These are phyloP conservation scores for Aspergillus bridgeri DNA, from an alignment of 495 filamentous ascomycete genomes.

Conservation along the genomic window DNA sequence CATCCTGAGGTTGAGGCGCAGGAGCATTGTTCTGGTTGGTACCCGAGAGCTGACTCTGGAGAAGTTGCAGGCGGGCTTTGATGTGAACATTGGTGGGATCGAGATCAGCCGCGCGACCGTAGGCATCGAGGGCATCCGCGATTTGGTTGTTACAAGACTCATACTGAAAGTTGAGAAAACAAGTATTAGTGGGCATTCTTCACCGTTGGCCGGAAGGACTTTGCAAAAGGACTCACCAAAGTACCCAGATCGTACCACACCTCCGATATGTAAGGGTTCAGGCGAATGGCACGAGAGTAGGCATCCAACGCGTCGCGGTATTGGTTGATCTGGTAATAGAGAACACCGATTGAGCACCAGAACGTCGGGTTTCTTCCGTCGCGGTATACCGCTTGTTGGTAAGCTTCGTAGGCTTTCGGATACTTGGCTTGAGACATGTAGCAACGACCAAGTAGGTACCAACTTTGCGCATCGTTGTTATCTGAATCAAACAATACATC, in stretches of 20 bases:
- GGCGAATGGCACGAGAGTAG: constrained; percentile 93
- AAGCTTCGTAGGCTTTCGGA: constrained; percentile 97
- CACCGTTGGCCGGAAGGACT: too few species aligned
- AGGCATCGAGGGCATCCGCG: constrained; percentile 91
- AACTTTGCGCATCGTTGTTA: constrained; percentile 92
- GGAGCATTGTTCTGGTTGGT: constrained; percentile 64
- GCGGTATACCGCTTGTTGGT: constrained; percentile 97
- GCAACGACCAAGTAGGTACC: constrained; percentile 95
- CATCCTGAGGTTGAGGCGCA: constrained; percentile 75
- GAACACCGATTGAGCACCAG: constrained; percentile 99
- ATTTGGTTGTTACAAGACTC: constrained; percentile 99
- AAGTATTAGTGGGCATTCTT: constrained; percentile 2
- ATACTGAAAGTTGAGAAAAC: constrained; percentile 55
- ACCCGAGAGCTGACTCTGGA: constrained; percentile 72
- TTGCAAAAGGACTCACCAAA: constrained; percentile 58
- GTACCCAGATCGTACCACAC: constrained; percentile 99
- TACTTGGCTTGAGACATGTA: constrained; percentile 99
- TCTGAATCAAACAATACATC: constrained; percentile 47
- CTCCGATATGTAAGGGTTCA: constrained; percentile 98
- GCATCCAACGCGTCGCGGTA: constrained; percentile 98
- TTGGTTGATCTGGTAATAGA: constrained; percentile 99
- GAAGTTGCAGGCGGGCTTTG: constrained; percentile 86
- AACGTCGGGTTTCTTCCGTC: constrained; percentile 98
- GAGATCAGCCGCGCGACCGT: constrained; percentile 89
- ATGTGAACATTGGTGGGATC: constrained; percentile 93